Evolutionary conservation across 164 flowering plant genomes (phyloP).

Genomic region (Vitis rupestris): DNA sequence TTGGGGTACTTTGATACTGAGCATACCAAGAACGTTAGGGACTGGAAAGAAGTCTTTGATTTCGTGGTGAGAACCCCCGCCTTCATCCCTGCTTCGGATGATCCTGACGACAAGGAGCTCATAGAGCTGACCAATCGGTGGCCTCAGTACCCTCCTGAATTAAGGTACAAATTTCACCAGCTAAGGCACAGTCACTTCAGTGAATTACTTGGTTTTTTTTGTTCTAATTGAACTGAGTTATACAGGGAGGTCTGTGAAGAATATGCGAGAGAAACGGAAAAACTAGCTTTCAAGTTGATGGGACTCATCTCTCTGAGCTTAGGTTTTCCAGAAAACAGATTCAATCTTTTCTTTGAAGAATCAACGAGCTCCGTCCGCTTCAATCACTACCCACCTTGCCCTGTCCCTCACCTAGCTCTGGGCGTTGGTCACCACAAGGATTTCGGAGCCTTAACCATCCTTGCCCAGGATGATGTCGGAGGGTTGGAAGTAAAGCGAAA

Average conservation of each 20-base stretch:
- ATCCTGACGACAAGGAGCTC: constrained; percentile 25
- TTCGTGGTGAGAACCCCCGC: constrained; percentile 23
- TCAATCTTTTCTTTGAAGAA: constrained; percentile 29
- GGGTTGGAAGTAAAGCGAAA: constrained; percentile 38
- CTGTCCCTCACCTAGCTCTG: constrained; percentile 40
- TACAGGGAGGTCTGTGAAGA: constrained; percentile 36
- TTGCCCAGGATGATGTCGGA: constrained; percentile 39
- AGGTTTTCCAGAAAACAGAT: constrained; percentile 27
- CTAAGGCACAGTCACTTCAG: too few relatives aligned
- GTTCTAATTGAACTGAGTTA: not conserved
- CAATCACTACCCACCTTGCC: constrained; percentile 54
- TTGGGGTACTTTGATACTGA: constrained; percentile 47
- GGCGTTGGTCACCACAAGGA: constrained; percentile 50
- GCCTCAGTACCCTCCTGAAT: constrained; percentile 34
- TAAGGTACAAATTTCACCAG: constrained; percentile 25
- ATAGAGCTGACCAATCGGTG: constrained; percentile 30
- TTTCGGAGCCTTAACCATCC: constrained; percentile 33
- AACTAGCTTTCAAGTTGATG: constrained; percentile 27
- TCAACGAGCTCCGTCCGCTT: constrained; percentile 33
- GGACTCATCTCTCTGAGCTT: constrained; percentile 42
- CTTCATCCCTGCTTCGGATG: constrained; percentile 24
- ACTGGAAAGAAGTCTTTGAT: constrained; percentile 66
- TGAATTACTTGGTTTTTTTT: not conserved
- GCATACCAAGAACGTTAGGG: constrained; percentile 58
- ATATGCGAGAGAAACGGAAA: constrained; percentile 30